Percentiles rank a stretch among this genome's conserved stretches.
These are phyloP conservation scores for Blastomyces percursus DNA, from an alignment of 2,329 filamentous ascomycete species.

Conservation along the genomic window DNA sequence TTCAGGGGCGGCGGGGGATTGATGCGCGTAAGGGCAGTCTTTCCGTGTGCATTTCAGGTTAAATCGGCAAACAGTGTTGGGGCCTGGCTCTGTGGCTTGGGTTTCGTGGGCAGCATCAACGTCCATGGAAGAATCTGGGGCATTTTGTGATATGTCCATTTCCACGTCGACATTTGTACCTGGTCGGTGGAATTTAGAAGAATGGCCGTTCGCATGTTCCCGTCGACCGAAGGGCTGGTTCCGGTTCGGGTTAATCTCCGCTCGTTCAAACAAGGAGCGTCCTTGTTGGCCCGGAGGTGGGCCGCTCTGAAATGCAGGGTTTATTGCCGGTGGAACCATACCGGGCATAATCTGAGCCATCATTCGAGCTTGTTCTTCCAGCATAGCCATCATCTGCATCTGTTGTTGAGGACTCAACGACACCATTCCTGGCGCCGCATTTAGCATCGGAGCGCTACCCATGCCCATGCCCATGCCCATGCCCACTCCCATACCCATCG, in stretches of 20 bases:
- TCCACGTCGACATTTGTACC: conserved; percentile 8
- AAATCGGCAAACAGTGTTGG: conserved; percentile 70
- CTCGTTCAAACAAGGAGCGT: conserved; percentile 64
- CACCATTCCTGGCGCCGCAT: conserved; percentile 37
- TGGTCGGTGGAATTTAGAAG: conserved; percentile 8
- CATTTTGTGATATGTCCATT: conserved; percentile 26
- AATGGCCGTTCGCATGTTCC: conserved; percentile 1
- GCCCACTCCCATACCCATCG: conserved; percentile 33
- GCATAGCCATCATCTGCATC: conserved; percentile 62
- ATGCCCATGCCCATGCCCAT: conserved; percentile 17
- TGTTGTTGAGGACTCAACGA: conserved; percentile 57
- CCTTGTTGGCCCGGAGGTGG: conserved; percentile 33
- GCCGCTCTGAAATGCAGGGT: conserved; percentile 43
- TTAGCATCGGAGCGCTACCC: conserved; percentile 23
- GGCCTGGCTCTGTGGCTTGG: conserved; percentile 45
- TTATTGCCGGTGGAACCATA: conserved; percentile 42
- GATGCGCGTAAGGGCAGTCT: conserved; percentile 87
- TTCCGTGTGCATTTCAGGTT: conserved; percentile 80
- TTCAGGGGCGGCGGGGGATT: conserved; percentile 78
- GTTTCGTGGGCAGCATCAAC: conserved; percentile 18
- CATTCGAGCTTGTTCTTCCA: conserved; percentile 79
- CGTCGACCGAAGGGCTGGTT: conserved; percentile 4
- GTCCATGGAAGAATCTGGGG: conserved; percentile 26
- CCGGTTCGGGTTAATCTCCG: conserved; percentile 37
- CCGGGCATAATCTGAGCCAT: conserved; percentile 61